Percentiles rank a stretch among this genome's conserved stretches.
Conservation (phyloP, 306 rosid species). For the Cucurbita pepo region DNA sequence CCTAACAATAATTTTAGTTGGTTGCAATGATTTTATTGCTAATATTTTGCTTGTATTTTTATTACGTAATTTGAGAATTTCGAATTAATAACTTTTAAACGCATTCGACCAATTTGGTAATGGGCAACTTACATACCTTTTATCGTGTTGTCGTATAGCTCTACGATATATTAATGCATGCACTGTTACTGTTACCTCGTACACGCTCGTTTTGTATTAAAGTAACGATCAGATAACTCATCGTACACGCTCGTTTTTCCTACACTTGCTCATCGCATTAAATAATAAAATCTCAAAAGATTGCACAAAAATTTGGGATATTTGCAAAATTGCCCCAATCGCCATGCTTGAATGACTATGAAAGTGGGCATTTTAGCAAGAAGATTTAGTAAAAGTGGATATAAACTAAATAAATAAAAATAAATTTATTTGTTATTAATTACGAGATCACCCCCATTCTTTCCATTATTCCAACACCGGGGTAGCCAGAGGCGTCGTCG, state of each 20-base stretch:
- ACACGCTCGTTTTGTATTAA: not conserved
- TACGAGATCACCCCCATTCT: conserved; percentile 31
- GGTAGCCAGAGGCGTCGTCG: conserved; percentile 32
- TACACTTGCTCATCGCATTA: not conserved
- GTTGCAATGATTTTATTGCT: too few relatives aligned
- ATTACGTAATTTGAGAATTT: too few relatives aligned
- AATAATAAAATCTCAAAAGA: not conserved
- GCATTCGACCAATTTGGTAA: too few relatives aligned
- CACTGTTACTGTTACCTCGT: not conserved
- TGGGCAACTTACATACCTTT: too few relatives aligned
- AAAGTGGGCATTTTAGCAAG: conserved; percentile 2
- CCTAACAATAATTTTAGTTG: too few relatives aligned
- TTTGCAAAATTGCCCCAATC: not conserved
- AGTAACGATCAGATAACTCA: not conserved
- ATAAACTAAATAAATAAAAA: not conserved
- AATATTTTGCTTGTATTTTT: too few relatives aligned
- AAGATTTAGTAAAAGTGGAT: not conserved
- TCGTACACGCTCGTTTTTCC: too few relatives aligned
- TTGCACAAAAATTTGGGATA: not conserved
- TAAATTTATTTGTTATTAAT: conserved; percentile 1
- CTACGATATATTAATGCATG: not conserved
- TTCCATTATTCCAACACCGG: conserved; percentile 21
- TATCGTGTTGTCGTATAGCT: too few relatives aligned
- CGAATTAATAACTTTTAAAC: too few relatives aligned
- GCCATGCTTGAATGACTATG: not conserved